A percentile compares a stretch with the other conserved stretches of the same genome.
phyloP scores from a whole-genome alignment of 2,329 filamentous ascomycete genomes.

The Berkeleyomyces rouxiae region DNA sequence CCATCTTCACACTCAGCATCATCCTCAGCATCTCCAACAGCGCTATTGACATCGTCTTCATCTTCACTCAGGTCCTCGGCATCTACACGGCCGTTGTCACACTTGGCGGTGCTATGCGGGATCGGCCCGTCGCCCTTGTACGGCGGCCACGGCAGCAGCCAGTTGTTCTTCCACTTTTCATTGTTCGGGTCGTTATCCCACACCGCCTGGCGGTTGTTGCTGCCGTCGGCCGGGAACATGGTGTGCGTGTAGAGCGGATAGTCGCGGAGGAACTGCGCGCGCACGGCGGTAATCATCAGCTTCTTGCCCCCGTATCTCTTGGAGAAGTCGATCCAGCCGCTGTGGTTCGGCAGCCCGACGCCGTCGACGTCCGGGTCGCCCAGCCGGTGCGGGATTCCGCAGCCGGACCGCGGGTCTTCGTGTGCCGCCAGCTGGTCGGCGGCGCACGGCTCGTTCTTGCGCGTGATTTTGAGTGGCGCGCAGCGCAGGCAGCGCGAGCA shows the following conservation, averaged over 20 bases:
- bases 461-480: constrained; percentile 2
- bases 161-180: neutral
- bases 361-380: constrained; percentile 8
- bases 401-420: constrained; percentile 6
- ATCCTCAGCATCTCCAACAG: neutral
- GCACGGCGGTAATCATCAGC: neutral
- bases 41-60: constrained; percentile 1
- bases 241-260: constrained; percentile 13
- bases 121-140: constrained; percentile 10
- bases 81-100: constrained; percentile 2
- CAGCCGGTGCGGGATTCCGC: constrained; percentile 10
- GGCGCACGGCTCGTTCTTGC: constrained; percentile 2
- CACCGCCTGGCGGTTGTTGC: constrained; percentile 5
- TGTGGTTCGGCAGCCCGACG: constrained; percentile 10
- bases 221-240: constrained; percentile 11
- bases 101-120: neutral
- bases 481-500: constrained; percentile 12
- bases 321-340: constrained; percentile 12
- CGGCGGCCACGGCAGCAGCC: constrained; percentile 13
- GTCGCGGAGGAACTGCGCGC: neutral
- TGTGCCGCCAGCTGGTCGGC: constrained; percentile 7
- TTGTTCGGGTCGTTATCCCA: constrained; percentile 14
- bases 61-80: neutral
- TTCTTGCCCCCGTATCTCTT: constrained; percentile 8
- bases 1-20: neutral